These are phyloP conservation scores for Camellia granthamiana DNA, from an alignment of 148 eudicot species.

Conservation along the genomic window DNA sequence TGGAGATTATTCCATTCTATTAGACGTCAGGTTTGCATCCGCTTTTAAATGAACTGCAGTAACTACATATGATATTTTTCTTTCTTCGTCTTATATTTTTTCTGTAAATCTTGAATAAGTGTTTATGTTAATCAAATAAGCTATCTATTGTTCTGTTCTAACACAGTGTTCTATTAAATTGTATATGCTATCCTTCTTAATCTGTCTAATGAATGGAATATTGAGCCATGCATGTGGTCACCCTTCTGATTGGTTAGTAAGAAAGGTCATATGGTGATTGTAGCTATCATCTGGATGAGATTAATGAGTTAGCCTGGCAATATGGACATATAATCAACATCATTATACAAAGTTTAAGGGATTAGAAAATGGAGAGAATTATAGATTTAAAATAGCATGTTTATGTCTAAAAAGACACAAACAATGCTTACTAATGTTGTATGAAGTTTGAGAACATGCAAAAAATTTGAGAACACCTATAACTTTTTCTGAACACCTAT, in stretches of 20 bases:
- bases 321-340: no score
- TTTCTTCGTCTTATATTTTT: background rate
- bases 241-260: background rate
- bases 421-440: no score
- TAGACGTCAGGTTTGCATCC: slow-evolving; percentile 60
- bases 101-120: background rate
- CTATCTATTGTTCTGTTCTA: background rate
- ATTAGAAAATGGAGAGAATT: background rate
- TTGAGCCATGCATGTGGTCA: background rate
- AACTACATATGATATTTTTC: background rate
- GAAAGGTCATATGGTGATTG: background rate
- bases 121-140: background rate
- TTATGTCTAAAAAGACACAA: background rate
- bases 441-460: background rate
- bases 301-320: background rate
- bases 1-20: slow-evolving; percentile 92
- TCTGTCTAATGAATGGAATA: background rate
- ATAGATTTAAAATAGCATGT: no score
- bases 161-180: background rate
- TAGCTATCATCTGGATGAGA: background rate
- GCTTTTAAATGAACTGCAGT: background rate
- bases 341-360: background rate
- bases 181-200: background rate
- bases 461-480: background rate
- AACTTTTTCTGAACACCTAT: no score